Evolutionary conservation across 371 early-diverging fungal species (phyloP), one percentile per base, ranked within the genome.

Genomic region (Sporodiniella umbellata): DNA sequence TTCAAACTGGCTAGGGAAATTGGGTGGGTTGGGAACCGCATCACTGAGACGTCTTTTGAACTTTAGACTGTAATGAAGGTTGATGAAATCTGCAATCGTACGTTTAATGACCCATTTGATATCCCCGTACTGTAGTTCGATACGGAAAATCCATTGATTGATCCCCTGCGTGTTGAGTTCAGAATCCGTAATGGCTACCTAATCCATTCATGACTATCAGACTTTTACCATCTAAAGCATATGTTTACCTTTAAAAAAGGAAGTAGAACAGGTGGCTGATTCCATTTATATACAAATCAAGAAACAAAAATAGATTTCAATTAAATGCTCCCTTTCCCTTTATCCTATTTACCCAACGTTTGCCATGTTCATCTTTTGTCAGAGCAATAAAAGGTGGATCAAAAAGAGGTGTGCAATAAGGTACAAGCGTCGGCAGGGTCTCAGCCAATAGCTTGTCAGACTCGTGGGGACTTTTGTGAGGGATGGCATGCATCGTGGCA

Each of bases 121-220:
- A 48, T 86, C 86, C 11, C 93, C 93, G 53, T 92, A 92, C 51
- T 85, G 80, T 33, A 90, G 60, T 61, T 88, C 87, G 21, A 92
- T 83, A 8, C 88, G 82, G 61, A 85, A 86, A 11, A 83, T 54
- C 56, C 72, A 71, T 53, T 80, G 68, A 21, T 62, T 62, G 25
- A 73, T 51, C 14, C 68, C 67, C 39, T 68, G 51, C 25, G 63
- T 72, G 21, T 60, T 54, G 1, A 70, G 28, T 46, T 75, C 70
- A 4, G 83, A 82, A 58, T 83, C 83, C 0, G 79, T 79, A 42
- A 81, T 71, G 4, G 69, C 75, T 12, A 80, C 68, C 79, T 52
- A 51, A n/a, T n/a, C n/a, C n/a, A n/a, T n/a, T n/a, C n/a, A n/a
- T n/a, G n/a, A n/a, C n/a, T n/a, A n/a, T n/a, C n/a, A n/a, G n/a